These are phyloP conservation scores for Colletotrichum eleusines DNA, from an alignment of 2,329 filamentous ascomycete genomes.

Conservation along the genomic window DNA sequence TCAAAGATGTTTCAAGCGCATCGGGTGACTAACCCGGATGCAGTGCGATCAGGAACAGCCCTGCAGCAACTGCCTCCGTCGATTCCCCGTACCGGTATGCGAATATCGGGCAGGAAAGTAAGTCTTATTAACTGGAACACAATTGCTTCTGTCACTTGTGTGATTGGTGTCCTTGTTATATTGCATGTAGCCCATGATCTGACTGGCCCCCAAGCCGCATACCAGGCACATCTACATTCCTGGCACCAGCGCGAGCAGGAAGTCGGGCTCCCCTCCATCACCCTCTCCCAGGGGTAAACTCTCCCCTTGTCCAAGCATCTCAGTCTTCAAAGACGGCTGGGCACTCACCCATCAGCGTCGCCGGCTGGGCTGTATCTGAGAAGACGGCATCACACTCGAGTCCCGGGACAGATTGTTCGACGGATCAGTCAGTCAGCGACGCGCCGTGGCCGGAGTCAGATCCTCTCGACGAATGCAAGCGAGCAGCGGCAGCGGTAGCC, in stretches of 20 bases:
- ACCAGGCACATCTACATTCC: conserved; percentile 33
- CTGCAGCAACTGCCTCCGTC: conserved; percentile 65
- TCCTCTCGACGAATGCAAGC: background rate
- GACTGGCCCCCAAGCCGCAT: conserved; percentile 25
- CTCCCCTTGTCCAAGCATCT: conserved; percentile 42
- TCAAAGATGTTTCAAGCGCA: background rate
- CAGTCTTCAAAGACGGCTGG: conserved; percentile 7
- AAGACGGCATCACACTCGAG: background rate
- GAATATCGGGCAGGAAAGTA: conserved; percentile 56
- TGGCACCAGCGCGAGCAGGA: conserved; percentile 24
- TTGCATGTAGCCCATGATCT: background rate
- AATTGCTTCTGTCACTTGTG: background rate
- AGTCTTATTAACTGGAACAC: conserved; percentile 32
- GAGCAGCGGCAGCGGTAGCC: background rate
- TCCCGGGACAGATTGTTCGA: background rate
- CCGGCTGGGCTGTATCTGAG: conserved; percentile 4
- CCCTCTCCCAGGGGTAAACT: conserved; percentile 39
- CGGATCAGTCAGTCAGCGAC: background rate
- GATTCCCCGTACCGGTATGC: conserved; percentile 64
- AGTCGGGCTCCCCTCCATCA: conserved; percentile 6
- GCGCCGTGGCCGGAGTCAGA: background rate
- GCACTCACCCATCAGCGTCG: background rate
- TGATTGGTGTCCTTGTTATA: background rate
- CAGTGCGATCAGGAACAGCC: conserved; percentile 68
- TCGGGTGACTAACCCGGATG: conserved; percentile 10